Evolutionary conservation across 2,329 filamentous ascomycete genomes (phyloP).

Genomic region (Thermomyces lanuginosus): DNA sequence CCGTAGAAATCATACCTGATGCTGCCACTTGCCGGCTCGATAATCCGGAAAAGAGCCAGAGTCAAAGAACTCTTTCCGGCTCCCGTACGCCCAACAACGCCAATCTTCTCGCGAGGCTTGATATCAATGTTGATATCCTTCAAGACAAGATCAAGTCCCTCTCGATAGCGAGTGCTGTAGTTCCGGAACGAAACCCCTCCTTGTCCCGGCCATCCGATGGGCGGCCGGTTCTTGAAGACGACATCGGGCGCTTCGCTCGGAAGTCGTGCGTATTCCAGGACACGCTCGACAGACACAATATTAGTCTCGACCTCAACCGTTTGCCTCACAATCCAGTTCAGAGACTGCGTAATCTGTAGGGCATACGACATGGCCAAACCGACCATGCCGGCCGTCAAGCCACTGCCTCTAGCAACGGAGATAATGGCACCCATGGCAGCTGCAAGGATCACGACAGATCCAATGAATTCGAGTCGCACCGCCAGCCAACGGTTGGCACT

Average conservation of each 20-base stretch:
- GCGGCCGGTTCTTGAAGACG: slow-evolving; percentile 69
- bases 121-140: slow-evolving; percentile 87
- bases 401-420: slow-evolving; percentile 53
- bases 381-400: slow-evolving; percentile 56
- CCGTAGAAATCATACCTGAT: slow-evolving; percentile 47
- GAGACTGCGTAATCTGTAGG: slow-evolving; percentile 85
- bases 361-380: slow-evolving; percentile 95
- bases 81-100: slow-evolving; percentile 87
- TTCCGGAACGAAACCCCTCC: slow-evolving; percentile 82
- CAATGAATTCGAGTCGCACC: slow-evolving; percentile 86
- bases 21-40: slow-evolving; percentile 66
- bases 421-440: slow-evolving; percentile 70
- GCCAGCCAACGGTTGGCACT: slow-evolving; percentile 91
- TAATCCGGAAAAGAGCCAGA: slow-evolving; percentile 83
- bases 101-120: slow-evolving; percentile 94
- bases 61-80: slow-evolving; percentile 93
- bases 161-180: slow-evolving; percentile 84
- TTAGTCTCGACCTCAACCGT: slow-evolving; percentile 99
- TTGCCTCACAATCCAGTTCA: slow-evolving; percentile 98
- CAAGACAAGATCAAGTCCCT: slow-evolving; percentile 76
- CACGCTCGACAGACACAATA: slow-evolving; percentile 94
- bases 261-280: slow-evolving; percentile 82
- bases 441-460: slow-evolving; percentile 78
- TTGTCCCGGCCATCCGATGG: slow-evolving; percentile 78
- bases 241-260: slow-evolving; percentile 92